phyloP scores from a whole-genome alignment of 129 eudicot genomes.

The Apium graveolens region DNA sequence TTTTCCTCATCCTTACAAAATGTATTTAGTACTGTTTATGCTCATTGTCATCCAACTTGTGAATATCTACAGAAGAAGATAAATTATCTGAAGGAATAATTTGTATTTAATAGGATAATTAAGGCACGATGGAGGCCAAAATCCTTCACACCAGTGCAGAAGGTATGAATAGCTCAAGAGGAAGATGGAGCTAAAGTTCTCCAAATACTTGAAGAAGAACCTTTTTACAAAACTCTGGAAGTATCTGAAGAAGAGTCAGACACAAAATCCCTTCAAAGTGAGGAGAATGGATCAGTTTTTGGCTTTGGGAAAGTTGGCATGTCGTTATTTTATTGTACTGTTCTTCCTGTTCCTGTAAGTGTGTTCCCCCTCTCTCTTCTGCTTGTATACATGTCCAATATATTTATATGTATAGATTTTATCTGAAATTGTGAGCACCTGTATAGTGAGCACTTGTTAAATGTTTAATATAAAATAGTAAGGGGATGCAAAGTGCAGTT shows the following conservation, averaged over 20 bases:
- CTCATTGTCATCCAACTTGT: neutral
- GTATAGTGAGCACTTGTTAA: neutral
- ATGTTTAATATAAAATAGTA: neutral
- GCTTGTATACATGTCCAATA: neutral
- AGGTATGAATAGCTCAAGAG: constrained; percentile 76
- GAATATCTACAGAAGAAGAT: neutral
- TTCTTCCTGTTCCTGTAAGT: constrained; percentile 82
- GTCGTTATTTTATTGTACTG: constrained; percentile 60
- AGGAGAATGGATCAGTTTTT: constrained; percentile 75
- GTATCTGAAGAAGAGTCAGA: constrained; percentile 64
- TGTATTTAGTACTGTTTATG: neutral
- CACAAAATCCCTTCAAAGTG: constrained; percentile 45
- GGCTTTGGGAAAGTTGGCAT: constrained; percentile 71
- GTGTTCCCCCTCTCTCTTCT: constrained; percentile 6
- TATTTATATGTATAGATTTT: neutral
- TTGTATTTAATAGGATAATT: constrained; percentile 54
- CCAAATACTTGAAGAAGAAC: constrained; percentile 46
- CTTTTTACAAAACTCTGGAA: constrained; percentile 31
- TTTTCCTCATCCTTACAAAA: neutral
- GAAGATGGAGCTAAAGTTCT: constrained; percentile 40
- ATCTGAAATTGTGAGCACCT: neutral
- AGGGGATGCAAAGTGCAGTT: too few species aligned
- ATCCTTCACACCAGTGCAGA: constrained; percentile 84
- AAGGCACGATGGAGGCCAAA: constrained; percentile 94
- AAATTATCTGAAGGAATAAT: constrained; percentile 1